Evolutionary conservation across 768 basidiomycete species (phyloP), one percentile per base, ranked within the genome.

Genomic region (Lenzites betulinus): DNA sequence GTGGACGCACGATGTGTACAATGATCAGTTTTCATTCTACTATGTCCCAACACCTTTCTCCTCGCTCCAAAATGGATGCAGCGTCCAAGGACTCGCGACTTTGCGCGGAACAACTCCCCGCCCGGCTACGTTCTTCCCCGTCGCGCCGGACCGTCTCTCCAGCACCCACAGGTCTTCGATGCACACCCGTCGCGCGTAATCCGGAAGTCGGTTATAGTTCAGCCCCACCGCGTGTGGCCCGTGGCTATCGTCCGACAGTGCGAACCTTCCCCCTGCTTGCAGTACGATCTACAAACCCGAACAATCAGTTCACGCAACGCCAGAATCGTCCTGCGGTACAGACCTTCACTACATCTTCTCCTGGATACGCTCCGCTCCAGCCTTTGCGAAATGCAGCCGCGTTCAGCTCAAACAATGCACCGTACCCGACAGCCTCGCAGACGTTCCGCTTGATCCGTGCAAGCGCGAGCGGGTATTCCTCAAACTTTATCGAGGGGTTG

Each of bases 221-320:
- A 93, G 78, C 0, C 94, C 95, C 54, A 98, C 94, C 9, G 86
- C 85, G 30, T 86, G 84, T 2, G 93, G 90, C 0, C 93, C 94
- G 68, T 99, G 97, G 53, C 95, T 95, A 75, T 98, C 97, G 71
- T 98, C 97, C 6, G 96, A 98, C 26, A 99, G 80, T 20, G 88
- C 83, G 64, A 97, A 84, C 23, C 85, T 83, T 2, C 95, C 97
- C 11, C 81, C 83, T 49, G 79, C 73, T 43, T 79, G 70, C n/a
- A 84, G 65, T 58, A 98, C 90, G 23, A 89, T 68, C 96, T 98
- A 70, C 28, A 54, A 22, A 35, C 42, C 25, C 52, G 25, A 22
- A 4, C 22, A 23, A 20, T 43, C 13, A 54, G 36, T 33, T 26
- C 20, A n/a, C 18, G 35, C 22, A 22, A 2, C 22, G 5, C 20